Evolutionary conservation across 805 yeast genomes (phyloP), one percentile per base, ranked within the genome.

Genomic region (Starmerella bacillaris): DNA sequence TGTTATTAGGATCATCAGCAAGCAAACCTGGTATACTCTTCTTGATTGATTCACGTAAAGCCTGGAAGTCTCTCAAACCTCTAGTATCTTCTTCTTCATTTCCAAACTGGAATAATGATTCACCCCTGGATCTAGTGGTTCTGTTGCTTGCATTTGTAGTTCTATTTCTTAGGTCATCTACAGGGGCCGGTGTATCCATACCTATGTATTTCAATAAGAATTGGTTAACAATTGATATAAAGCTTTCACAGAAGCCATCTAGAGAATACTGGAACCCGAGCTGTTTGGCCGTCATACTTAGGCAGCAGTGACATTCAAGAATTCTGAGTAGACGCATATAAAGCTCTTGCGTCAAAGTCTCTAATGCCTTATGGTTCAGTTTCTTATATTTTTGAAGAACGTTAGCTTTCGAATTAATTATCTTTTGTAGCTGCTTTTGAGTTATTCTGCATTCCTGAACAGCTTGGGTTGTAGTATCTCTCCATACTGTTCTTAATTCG

Each of bases 1-100:
- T 17, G 18, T 37, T 38, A 27, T 30, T 33, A 1, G 59, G 43
- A 28, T 51, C 43, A 26, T 54, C 57, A 8, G 57, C 46, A 42
- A 77, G 67, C 45, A 77, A 67, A 0, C 86, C 89, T 0, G 92
- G 84, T 38, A 79, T 78, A 51, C 77, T 64, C 34, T 69, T 72
- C 34, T 71, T 68, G 20, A 79, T 57, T 26, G 61, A 52, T 1
- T 54, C 44, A 29, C 63, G 62, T 33, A 72, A 51, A 21, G 63
- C 61, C 20, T 59, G 54, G 35, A 46, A 50, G 36, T 54, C 52
- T 7, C 41, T 38, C 31, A 41, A 38, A 18, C 52, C 38, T 12
- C 46, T 35, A 11, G 48, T 48, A 21, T 54, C 59, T 33, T 55
- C 57, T 18, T 55, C 51, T 28, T 51, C 51, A 4, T 40, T 37